Base-by-base conservation (phyloP, 768 basidiomycete species). In the Suillus occidentalis region DNA sequence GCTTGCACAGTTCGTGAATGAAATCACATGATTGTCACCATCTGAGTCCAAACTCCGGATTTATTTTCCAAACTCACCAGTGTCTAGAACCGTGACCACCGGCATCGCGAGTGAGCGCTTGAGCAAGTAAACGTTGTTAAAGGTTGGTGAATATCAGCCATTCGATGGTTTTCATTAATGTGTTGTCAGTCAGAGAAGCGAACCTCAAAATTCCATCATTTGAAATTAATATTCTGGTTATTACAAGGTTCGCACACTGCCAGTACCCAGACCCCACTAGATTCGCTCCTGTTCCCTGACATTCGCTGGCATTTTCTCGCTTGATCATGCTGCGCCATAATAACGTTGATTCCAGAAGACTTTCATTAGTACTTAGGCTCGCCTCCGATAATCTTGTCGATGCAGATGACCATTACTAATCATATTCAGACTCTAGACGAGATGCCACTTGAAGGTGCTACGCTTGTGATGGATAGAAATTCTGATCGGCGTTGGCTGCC, bases 21-120 rank as follows among this genome's bases (percentile, higher is more conserved):
- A 42, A 59, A 59, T 42, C 58, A 59, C 58, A 59, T 59, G 58
- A 3, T 40, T 28, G 57, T 47, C n/a, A 20, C 20, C 50, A 28
- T 28, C 14, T 6, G 52, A 34, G 18, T 50, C 25, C 20, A n/a
- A 10, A 52, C 8, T n/a, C 50, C 53, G 53, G 20, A 55, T 34
- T 18, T 42, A 45, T 10, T n/a, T 28, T n/a, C n/a, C n/a, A 36
- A 28, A 52, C 16, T 16, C 20, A 20, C 13, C 49, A 7, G 12
- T 25, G 47, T 34, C n/a, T 22, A 9, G 18, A 4, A 9, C 31
- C 10, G 53, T 6, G 12, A 20, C 36, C 34, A 36, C 20, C 52
- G 1, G 6, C 12, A 55, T 31, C 31, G 6, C 4, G 16, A 40
- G 18, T 7, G 57, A 58, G 22, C 57, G 3, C 28, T 28, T 28